Evolutionary conservation across 148 eudicot genomes (phyloP), one percentile per base, ranked within the genome.

Genomic region (Bassia scoparia): DNA sequence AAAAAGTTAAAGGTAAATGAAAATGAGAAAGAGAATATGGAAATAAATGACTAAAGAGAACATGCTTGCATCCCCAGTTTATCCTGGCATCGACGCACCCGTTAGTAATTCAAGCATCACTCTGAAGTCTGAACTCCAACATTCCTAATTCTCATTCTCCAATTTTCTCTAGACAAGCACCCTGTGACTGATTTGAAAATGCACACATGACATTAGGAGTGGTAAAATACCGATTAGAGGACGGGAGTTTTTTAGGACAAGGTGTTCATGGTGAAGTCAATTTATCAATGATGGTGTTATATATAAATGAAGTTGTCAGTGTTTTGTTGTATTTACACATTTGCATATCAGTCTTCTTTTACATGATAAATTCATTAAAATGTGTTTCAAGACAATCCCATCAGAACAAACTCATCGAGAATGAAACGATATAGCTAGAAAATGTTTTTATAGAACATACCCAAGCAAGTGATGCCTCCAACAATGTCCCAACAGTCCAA

Each of bases 401-500:
- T 23, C 48, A 68, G 0, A 27, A 50, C 50, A 38, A 20, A 43
- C 21, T 41, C 58, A 31, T 30, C 8, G 64, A 64, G 26, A 30
- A 21, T 37, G 16, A 20, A 64, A 20, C 29, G 23, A 46, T 9
- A 50, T 9, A 76, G 26, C n/a, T 35, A 24, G 46, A 60, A 61
- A 67, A 29, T 16, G 20, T 17, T 70, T 3, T 30, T 46, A 69
- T 30, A 63, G 69, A 72, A 67, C 82, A 74, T 88, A 93, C 98
- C 97, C 97, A 93, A 65, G 98, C 98, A 70, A 93, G 80, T 24
- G 86, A 87, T 71, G 97, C 97, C 77, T 89, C 98, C 81, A 86
- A 73, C 78, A 93, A 81, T 9, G 97, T 87, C 74, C 98, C 98
- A 74, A 93, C 31, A 68, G 97, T 87, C 98, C 98, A 93, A 75